These are phyloP conservation scores for Yarrowia hollandica DNA, from an alignment of 805 yeast species.

Conservation along the genomic window DNA sequence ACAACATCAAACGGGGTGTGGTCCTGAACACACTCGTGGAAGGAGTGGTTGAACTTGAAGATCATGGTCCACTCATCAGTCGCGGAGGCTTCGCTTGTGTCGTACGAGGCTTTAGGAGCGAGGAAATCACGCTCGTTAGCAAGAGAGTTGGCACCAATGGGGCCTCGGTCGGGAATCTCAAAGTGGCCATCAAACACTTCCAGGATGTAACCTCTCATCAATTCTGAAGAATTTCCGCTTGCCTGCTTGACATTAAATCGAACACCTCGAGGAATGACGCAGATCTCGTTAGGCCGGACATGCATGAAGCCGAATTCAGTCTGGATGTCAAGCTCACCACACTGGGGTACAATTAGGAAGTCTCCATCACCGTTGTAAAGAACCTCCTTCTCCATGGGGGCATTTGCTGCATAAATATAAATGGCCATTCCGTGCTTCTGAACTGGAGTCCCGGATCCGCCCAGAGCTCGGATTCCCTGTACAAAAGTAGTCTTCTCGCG, in stretches of 20 bases:
- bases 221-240: slow-evolving; percentile 28
- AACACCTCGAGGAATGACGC: slow-evolving; percentile 38
- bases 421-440: slow-evolving; percentile 36
- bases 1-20: slow-evolving; percentile 39
- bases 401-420: slow-evolving; percentile 35
- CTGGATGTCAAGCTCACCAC: slow-evolving; percentile 36
- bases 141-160: slow-evolving; percentile 39
- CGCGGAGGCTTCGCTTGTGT: slow-evolving; percentile 15
- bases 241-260: slow-evolving; percentile 34
- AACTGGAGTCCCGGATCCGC: slow-evolving; percentile 36
- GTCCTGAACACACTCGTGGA: slow-evolving; percentile 32
- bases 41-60: slow-evolving; percentile 32
- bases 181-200: slow-evolving; percentile 38
- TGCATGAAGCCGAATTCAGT: slow-evolving; percentile 38
- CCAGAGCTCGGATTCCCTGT: slow-evolving; percentile 34
- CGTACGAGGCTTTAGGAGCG: slow-evolving; percentile 37
- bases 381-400: slow-evolving; percentile 35
- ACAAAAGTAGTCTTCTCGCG: slow-evolving; percentile 31
- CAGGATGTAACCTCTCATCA: slow-evolving; percentile 36
- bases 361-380: slow-evolving; percentile 38
- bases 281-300: slow-evolving; percentile 37
- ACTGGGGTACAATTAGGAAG: slow-evolving; percentile 37
- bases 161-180: slow-evolving; percentile 39
- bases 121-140: slow-evolving; percentile 39
- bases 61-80: slow-evolving; percentile 24